Evolutionary conservation across 2,329 filamentous ascomycete genomes (phyloP).

Genomic region (Plectosphaerella plurivora): DNA sequence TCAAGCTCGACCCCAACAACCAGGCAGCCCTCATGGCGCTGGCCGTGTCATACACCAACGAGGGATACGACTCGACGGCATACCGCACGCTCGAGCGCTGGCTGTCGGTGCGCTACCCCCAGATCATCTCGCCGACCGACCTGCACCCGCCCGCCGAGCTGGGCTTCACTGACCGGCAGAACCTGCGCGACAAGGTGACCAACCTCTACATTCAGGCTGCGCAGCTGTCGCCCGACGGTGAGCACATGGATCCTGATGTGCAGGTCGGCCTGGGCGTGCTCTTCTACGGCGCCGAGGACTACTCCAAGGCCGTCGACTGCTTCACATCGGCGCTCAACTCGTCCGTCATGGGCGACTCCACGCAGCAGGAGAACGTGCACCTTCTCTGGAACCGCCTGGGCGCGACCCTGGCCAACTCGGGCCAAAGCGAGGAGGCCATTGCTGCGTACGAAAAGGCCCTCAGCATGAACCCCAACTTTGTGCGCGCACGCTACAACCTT

Average conservation of each 20-base stretch:
- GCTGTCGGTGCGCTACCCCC: constrained; percentile 92
- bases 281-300: constrained; percentile 97
- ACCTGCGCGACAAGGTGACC: constrained; percentile 86
- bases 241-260: constrained; percentile 97
- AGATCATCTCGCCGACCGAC: constrained; percentile 67
- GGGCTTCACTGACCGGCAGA: constrained; percentile 88
- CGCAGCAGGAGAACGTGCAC: constrained; percentile 82
- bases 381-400: constrained; percentile 96
- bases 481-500: constrained; percentile 93
- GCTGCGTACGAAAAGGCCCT: constrained; percentile 93
- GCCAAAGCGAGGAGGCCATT: constrained; percentile 91
- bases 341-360: constrained; percentile 77
- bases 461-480: constrained; percentile 88
- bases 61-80: constrained; percentile 95
- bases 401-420: constrained; percentile 91
- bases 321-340: constrained; percentile 88
- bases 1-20: constrained; percentile 84
- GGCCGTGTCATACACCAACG: constrained; percentile 96
- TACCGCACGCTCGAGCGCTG: constrained; percentile 95
- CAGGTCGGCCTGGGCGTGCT: constrained; percentile 95
- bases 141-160: constrained; percentile 75
- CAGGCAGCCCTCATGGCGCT: constrained; percentile 89
- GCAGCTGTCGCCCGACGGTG: constrained; percentile 84
- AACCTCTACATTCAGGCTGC: constrained; percentile 88
- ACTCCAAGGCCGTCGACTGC: constrained; percentile 97